Base-by-base conservation (phyloP, 192 early-diverging fungal species). In the Podila epigama region DNA sequence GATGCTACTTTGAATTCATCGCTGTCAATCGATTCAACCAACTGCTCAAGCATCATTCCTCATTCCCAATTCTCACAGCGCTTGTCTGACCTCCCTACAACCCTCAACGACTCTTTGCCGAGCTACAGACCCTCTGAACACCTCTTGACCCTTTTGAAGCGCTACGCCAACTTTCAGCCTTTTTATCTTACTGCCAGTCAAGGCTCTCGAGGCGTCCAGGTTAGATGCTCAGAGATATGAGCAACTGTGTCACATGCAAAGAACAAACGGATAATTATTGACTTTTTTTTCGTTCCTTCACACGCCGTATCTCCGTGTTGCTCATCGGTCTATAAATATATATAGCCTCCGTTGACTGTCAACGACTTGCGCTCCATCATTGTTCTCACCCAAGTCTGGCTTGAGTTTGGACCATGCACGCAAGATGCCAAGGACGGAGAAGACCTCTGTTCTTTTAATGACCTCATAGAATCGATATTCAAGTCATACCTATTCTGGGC, bases 401-500 rank as follows among this genome's bases (percentile, higher is more conserved):
- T 28, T 2, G 35, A 37, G 7, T 37, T 68, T 40, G n/a, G 48
- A 3, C 22, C 56, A 8, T 20, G 29, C 3, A 39, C 31, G 18
- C 12, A 25, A 7, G 60, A 51, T 18, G 27, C n/a, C n/a, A n/a
- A n/a, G n/a, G n/a, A n/a, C n/a, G 61, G 12, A 5, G 25, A 18
- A 1, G 52, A 54, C 44, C 4, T 51, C 13, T 54, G 40, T 13
- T 56, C 58, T 1, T 56, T 77, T 1, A 27, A 31, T 18, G 22
- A 32, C 5, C 37, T 64, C 27, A 39, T 68, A 3, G 66, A 68
- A n/a, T 50, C 51, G 2, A 68, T 77, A 1, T 59, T 51, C 11
- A 77, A 50, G 34, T 31, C 67, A 13, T 77, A 77, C 50, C 50
- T 77, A 10, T 41, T 60, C 3, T 77, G 73, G 73, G 58, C 66